These are phyloP conservation scores for Ustilago bromivora DNA, from an alignment of 1,284 basidiomycete species.

Conservation along the genomic window DNA sequence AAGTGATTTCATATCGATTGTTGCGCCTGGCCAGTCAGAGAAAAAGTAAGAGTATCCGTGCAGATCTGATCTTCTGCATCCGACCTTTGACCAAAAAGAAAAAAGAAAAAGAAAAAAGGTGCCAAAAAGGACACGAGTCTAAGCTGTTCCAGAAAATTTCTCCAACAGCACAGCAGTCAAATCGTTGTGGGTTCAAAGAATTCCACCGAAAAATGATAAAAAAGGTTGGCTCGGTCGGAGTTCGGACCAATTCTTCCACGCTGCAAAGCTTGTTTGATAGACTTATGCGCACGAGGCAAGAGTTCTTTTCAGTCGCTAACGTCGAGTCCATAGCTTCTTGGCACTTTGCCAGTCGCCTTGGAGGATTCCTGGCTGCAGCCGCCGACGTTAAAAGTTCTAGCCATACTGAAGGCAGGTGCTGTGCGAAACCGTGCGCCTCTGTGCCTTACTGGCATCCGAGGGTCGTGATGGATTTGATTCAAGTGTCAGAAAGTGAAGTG, in stretches of 20 bases:
- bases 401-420: too few relatives aligned
- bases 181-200: background rate
- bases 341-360: background rate
- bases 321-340: background rate
- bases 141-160: background rate
- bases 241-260: slow-evolving; percentile 29
- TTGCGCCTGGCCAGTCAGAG: slow-evolving; percentile 3
- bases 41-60: slow-evolving; percentile 21
- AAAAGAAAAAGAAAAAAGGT: background rate
- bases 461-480: too few relatives aligned
- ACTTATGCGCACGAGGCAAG: background rate
- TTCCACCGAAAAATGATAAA: background rate
- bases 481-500: background rate
- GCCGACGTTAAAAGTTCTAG: too few relatives aligned
- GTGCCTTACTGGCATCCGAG: background rate
- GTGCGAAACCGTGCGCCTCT: background rate
- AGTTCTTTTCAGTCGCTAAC: background rate
- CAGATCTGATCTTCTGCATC: slow-evolving; percentile 11
- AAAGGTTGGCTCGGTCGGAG: slow-evolving; percentile 22
- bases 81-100: background rate
- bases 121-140: background rate
- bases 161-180: background rate
- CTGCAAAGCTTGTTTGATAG: slow-evolving; percentile 1
- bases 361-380: too few relatives aligned
- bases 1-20: slow-evolving; percentile 39